Base-by-base conservation (phyloP, 805 yeast genomes). In the Lachancea mirantina region DNA sequence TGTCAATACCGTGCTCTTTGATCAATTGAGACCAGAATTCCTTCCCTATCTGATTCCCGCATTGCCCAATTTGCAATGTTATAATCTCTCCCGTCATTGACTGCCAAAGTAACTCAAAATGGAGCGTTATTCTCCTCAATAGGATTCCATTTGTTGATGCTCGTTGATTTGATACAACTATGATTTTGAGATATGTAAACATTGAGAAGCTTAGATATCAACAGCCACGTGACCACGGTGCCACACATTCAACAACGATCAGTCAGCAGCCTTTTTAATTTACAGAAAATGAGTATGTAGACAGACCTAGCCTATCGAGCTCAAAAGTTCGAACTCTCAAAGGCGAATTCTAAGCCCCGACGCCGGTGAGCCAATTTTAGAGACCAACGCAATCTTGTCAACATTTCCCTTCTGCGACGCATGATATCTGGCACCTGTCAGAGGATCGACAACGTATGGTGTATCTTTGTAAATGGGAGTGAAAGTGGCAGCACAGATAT, bases 21-120 rank as follows among this genome's bases (percentile, higher is more conserved):
- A 94, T 83, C 34, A 89, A 57, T 55, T 84, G 95, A 28, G 76
- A 69, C 98, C 98, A 92, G 57, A 88, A 89, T 56, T 82, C 81
- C 35, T 83, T 74, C 16, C 96, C 96, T 1, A 89, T 78, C 55
- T 89, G 97, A 59, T 92, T 92, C 37, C 98, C 98, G 64, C 98
- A 92, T 61, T 92, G 98, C 16, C 74, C 74, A 8, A 76, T 74
- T 47, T 80, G 88, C 8, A 81, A 56, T 2, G 88, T 78, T 24
- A 81, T 65, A 3, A 80, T 74, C 54, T 81, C 87, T 7, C 88
- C 72, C 3, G 71, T 67, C 71, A 69, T 64, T 10, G 18, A n/a
- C n/a, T n/a, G n/a, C n/a, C n/a, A n/a, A n/a, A n/a, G n/a, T n/a
- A n/a, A n/a, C n/a, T n/a, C n/a, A n/a, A n/a, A n/a, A n/a, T n/a